phyloP scores from a whole-genome alignment of 345 rosid species.

The Eucalyptus erythrocorys region DNA sequence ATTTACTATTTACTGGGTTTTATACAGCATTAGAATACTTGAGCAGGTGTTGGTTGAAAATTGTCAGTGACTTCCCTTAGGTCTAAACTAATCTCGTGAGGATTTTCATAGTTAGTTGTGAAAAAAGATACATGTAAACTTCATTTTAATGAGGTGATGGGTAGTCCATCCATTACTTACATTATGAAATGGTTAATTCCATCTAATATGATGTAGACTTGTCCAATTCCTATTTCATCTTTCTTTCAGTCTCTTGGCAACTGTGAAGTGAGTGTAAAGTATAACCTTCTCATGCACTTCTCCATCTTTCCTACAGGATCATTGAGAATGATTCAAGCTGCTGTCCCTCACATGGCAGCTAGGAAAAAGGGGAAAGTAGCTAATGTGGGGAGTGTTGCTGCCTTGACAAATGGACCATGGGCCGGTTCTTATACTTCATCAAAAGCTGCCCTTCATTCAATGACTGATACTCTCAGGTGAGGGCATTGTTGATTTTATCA shows the following conservation, averaged over 20 bases:
- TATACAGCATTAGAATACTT: background rate
- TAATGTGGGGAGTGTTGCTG: constrained; percentile 63
- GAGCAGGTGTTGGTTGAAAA: background rate
- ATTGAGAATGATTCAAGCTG: constrained; percentile 79
- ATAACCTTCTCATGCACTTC: background rate
- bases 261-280: background rate
- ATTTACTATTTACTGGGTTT: background rate
- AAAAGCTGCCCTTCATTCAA: constrained; percentile 79
- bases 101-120: background rate
- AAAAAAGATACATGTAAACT: accelerated
- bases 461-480: constrained; percentile 72
- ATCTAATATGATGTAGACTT: background rate
- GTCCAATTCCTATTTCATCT: background rate
- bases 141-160: background rate
- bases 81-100: accelerated
- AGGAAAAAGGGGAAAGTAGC: constrained; percentile 65
- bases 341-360: constrained; percentile 74
- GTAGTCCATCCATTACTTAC: background rate
- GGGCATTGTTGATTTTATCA: background rate
- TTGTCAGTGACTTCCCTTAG: background rate
- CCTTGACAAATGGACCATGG: constrained; percentile 58
- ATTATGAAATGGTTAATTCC: background rate
- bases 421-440: constrained; percentile 71
- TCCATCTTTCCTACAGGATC: constrained; percentile 24
- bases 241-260: background rate